Base-by-base conservation (phyloP, 306 rosid species). In the Arachis stenosperma region DNA sequence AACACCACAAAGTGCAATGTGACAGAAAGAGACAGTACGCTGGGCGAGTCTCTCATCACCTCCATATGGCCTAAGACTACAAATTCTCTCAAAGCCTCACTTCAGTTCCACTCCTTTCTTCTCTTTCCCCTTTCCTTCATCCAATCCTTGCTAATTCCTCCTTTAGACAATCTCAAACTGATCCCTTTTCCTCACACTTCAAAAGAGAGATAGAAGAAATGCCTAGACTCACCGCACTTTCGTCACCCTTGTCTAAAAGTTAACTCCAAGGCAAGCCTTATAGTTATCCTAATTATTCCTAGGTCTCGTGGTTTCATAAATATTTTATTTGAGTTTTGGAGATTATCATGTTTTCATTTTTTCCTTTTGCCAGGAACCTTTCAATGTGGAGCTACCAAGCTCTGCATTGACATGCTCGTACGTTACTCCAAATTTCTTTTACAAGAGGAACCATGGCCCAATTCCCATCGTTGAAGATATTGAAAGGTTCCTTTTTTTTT, bases 211-310 rank as follows among this genome's bases (percentile, higher is more conserved):
- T 0, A 13, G 51, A 51, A 59, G 44, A 17, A 79, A 75, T 81
- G 84, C 63, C 78, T 17, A 81, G 81, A 37, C 70, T 81, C 52
- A 65, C 62, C 6, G 85, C 67, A 22, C 81, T 81, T 8, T 71
- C 85, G 78, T 37, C 81, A 81, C 66, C 85, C 81, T 59, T 54
- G 11, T 4, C 85, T 76, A 39, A 13, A 7, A 1, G 54, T 81
- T 36, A 81, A 81, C 75, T 36, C 84, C n/a, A 81, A 76, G 75
- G 80, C 73, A 61, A 76, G 4, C 11, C 62, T 57, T 12, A 22
- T 5, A 8, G 27, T 57, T 57, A 22, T 5, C 0, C 8, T n/a
- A 52, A 5, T 52, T 52, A 52, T 52, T 14, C 27, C 27, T 29
- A 52, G 3, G 7, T 52, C 7, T 52, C 57, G 9, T 43, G 43